These are phyloP conservation scores for Drosera capensis DNA, from an alignment of 148 eudicot species.

Conservation along the genomic window DNA sequence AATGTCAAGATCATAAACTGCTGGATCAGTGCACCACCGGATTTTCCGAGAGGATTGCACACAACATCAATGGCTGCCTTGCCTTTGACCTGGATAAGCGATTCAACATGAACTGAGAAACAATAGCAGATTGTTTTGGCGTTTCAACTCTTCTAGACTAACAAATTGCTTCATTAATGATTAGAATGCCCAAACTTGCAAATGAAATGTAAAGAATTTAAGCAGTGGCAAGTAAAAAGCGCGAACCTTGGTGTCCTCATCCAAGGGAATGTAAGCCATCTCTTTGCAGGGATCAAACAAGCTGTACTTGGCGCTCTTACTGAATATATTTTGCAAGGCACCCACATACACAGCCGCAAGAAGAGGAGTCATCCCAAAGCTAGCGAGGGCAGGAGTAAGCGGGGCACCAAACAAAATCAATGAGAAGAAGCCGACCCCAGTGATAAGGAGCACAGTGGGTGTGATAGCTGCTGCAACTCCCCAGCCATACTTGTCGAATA, in stretches of 20 bases:
- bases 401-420: conserved; percentile 75
- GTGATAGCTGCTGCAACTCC: conserved; percentile 96
- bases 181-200: too few species aligned
- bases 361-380: conserved; percentile 93
- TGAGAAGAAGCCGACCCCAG: conserved; percentile 95
- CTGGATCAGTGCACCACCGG: conserved; percentile 94
- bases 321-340: conserved; percentile 97
- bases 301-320: conserved; percentile 98
- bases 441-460: conserved; percentile 76
- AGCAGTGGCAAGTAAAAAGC: not conserved
- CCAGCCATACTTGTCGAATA: conserved; percentile 94
- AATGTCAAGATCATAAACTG: conserved; percentile 96
- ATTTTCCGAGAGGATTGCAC: conserved; percentile 97
- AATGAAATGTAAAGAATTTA: too few species aligned
- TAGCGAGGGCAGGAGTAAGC: conserved; percentile 45
- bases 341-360: conserved; percentile 96
- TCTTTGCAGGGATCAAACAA: conserved; percentile 99
- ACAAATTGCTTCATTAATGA: not conserved
- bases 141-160: not conserved
- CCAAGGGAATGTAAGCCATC: conserved; percentile 99
- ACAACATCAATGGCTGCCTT: conserved; percentile 98
- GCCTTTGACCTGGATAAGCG: conserved; percentile 60
- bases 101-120: not conserved
- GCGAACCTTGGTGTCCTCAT: conserved; percentile 96
- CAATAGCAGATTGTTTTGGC: not conserved